Evolutionary conservation across 2,329 filamentous ascomycete genomes (phyloP).

Genomic region (Fusarium buharicum): DNA sequence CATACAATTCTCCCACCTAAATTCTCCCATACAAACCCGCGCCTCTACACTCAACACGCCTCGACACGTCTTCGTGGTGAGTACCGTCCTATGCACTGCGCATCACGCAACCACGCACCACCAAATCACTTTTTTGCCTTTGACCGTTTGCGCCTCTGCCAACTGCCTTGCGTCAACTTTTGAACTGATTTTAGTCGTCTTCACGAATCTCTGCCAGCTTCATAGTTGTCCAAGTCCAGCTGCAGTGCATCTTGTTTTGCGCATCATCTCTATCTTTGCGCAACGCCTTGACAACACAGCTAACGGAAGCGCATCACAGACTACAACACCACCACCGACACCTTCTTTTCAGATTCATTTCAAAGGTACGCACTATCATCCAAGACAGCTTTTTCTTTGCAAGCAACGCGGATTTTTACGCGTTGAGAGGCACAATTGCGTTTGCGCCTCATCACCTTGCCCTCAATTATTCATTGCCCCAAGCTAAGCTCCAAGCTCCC

Average conservation of each 20-base stretch:
- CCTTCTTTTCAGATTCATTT: conserved; percentile 22
- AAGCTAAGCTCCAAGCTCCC: conserved; percentile 31
- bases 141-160: conserved; percentile 21
- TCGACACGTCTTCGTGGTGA: conserved; percentile 59
- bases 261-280: conserved; percentile 35
- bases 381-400: conserved; percentile 24
- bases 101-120: conserved; percentile 43
- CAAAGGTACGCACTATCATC: conserved; percentile 40
- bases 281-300: conserved; percentile 38
- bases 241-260: conserved; percentile 28
- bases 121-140: conserved; percentile 52
- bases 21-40: conserved; percentile 61
- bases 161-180: conserved; percentile 25
- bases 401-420: conserved; percentile 30
- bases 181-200: conserved; percentile 37
- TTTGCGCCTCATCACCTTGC: conserved; percentile 44
- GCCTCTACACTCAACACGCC: conserved; percentile 55
- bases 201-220: conserved; percentile 29
- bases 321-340: conserved; percentile 35
- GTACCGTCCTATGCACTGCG: conserved; percentile 54
- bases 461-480: conserved; percentile 11
- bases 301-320: conserved; percentile 47
- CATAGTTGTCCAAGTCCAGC: conserved; percentile 36
- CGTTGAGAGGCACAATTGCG: conserved; percentile 44
- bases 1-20: conserved; percentile 70